Evolutionary conservation across 2,329 filamentous ascomycete genomes (phyloP), one percentile per base, ranked within the genome.

Genomic region (Phialophora macrospora): DNA sequence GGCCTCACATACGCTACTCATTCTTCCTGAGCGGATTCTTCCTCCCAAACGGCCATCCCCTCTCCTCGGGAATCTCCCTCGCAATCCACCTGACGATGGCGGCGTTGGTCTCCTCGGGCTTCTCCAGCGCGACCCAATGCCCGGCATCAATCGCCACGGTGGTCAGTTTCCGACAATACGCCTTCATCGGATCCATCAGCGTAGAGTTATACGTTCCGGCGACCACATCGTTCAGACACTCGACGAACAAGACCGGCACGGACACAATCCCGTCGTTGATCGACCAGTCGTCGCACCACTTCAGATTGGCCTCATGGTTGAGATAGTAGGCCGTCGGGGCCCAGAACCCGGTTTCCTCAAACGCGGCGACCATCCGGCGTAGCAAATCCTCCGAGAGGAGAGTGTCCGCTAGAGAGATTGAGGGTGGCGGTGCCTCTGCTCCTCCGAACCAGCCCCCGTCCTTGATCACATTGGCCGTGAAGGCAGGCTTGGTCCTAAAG

Each of bases 81-180:
- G 56, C 59, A 38, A 68, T 66, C 66, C 66, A 68, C 60, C 56
- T 64, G 38, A 57, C 26, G 41, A 68, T 65, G 22, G 66, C 66
- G 4, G 63, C 76, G 77, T 97, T 97, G 1, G 92, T 85, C 72
- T 89, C 86, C 22, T 82, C 84, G 0, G 89, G 84, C 69, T 85
- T 86, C 81, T 97, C 87, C 81, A 87, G 88, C 75, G 96, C 79
- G 55, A 89, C 91, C 93, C 94, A 98, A 78, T 98, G 95, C n/a
- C 84, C 81, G 17, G 66, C 65, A 9, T 62, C 63, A 30, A 70
- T 64, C 24, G 30, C 60, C 22, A 65, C 66, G 38, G 63, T 58
- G 20, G 58, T 62, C 22, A 60, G 41, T 14, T 66, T 65, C 20
- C 63, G 46, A 46, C 68, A 70, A 26, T 57, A 66, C n/a, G 41